phyloP scores from a whole-genome alignment of 2,329 filamentous ascomycete genomes.

The Alternaria solani region DNA sequence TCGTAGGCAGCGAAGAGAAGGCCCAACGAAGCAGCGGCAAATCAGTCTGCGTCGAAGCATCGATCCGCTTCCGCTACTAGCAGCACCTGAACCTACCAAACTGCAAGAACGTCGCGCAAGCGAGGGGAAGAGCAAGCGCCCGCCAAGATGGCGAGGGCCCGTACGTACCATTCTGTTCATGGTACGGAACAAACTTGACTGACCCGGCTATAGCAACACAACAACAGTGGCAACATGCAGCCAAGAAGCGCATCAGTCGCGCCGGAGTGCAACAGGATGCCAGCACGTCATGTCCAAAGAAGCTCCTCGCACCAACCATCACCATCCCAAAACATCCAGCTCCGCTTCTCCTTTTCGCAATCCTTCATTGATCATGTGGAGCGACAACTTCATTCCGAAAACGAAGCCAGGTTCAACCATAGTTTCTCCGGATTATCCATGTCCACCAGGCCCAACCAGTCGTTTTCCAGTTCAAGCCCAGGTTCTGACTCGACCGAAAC shows the following conservation, averaged over 20 bases:
- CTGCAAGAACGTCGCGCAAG: slow-evolving; percentile 9
- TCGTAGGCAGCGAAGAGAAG: slow-evolving; percentile 5
- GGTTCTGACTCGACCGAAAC: background rate
- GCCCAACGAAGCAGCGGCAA: slow-evolving; percentile 8
- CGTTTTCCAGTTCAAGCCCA: background rate
- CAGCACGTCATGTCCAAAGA: background rate
- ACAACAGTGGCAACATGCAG: background rate
- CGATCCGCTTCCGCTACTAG: slow-evolving; percentile 5
- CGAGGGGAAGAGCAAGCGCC: slow-evolving; percentile 10
- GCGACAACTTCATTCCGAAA: background rate
- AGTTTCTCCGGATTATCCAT: slow-evolving; percentile 17
- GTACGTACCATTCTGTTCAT: background rate
- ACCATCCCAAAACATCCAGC: slow-evolving; percentile 15
- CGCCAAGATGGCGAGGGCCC: slow-evolving; percentile 16
- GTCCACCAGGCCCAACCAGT: background rate
- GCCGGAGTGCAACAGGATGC: background rate
- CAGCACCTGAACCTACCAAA: background rate
- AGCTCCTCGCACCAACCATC: background rate
- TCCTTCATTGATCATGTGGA: background rate
- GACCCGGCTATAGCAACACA: background rate
- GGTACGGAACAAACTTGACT: background rate
- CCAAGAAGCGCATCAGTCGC: background rate
- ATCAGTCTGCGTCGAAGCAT: slow-evolving; percentile 2
- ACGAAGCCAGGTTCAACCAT: background rate
- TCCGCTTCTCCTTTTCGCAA: slow-evolving; percentile 29